Conservation (phyloP, 495 filamentous ascomycete species). For the Aspergillus olivimuriae region DNA sequence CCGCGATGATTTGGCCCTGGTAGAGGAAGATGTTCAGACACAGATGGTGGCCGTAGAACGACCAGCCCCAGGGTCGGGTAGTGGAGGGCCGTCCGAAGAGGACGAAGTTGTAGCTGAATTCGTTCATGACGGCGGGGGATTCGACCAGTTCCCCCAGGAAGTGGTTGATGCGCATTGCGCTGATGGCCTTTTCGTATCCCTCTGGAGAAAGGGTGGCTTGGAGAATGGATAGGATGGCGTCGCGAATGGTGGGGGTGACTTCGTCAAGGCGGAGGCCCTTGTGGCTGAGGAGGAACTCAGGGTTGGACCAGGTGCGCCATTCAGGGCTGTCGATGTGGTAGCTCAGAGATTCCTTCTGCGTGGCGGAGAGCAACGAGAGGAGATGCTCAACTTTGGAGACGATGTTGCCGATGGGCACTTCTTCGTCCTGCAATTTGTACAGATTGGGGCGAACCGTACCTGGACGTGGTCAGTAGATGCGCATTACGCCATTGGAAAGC, state of each 20-base stretch:
- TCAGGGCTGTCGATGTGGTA: conserved; percentile 64
- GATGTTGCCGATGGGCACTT: conserved; percentile 50
- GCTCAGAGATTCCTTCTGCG: conserved; percentile 39
- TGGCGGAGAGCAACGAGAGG: conserved; percentile 34
- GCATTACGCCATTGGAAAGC: not conserved
- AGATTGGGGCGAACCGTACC: conserved; percentile 49
- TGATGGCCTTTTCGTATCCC: conserved; percentile 64
- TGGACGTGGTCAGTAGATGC: conserved; percentile 17
- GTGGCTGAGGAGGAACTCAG: conserved; percentile 57
- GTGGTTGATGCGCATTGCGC: conserved; percentile 69
- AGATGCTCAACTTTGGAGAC: conserved; percentile 41
- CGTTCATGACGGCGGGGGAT: conserved; percentile 58
- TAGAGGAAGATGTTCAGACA: conserved; percentile 63
- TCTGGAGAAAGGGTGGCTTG: conserved; percentile 53
- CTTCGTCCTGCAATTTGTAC: conserved; percentile 56
- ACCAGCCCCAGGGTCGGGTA: conserved; percentile 59
- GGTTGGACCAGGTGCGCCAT: conserved; percentile 72
- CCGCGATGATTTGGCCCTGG: conserved; percentile 52
- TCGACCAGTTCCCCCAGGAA: conserved; percentile 66
- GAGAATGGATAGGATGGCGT: conserved; percentile 48
- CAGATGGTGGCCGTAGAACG: conserved; percentile 72
- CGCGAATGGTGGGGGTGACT: conserved; percentile 31
- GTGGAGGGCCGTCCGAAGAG: conserved; percentile 52
- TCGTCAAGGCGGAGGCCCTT: conserved; percentile 65
- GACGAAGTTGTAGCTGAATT: conserved; percentile 68